Conservation (phyloP, 1,139 yeast species). For the Geotrichum cucujoidarum region DNA sequence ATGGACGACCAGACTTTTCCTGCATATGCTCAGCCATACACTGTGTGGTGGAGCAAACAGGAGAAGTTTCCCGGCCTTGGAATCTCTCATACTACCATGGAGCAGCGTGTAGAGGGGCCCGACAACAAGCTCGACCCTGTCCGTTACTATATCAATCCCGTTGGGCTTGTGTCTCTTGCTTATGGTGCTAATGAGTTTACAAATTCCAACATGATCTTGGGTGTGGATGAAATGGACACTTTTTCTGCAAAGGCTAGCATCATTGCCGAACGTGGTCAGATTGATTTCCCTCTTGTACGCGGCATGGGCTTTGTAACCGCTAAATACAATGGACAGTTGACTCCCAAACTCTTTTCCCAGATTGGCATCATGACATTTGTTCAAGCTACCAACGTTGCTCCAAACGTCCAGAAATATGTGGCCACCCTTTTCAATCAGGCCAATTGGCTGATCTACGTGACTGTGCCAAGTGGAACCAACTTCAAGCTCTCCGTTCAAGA, state of each 20-base stretch:
- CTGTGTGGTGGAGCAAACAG: constrained; percentile 45
- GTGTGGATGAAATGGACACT: constrained; percentile 43
- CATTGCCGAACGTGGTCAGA: constrained; percentile 18
- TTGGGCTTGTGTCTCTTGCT: constrained; percentile 48
- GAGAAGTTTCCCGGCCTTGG: constrained; percentile 51
- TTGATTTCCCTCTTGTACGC: constrained; percentile 47
- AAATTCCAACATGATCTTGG: constrained; percentile 43
- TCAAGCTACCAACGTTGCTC: constrained; percentile 20
- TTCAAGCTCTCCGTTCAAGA: constrained; percentile 40
- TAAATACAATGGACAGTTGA: constrained; percentile 58
- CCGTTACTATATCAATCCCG: constrained; percentile 53
- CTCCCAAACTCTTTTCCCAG: constrained; percentile 50
- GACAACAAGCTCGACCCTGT: constrained; percentile 35
- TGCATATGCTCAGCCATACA: constrained; percentile 57
- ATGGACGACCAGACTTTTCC: constrained; percentile 46
- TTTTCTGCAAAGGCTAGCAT: constrained; percentile 49
- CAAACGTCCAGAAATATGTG: constrained; percentile 50
- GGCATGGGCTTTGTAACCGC: constrained; percentile 81
- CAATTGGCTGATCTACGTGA: constrained; percentile 59
- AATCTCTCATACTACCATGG: constrained; percentile 50
- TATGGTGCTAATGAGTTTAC: constrained; percentile 52
- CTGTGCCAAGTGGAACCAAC: constrained; percentile 42
- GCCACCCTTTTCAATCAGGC: constrained; percentile 48
- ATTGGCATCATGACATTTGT: constrained; percentile 49
- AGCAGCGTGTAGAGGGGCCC: constrained; percentile 43